Base-by-base conservation (phyloP, 257 asterid genomes). In the Penstemon barbatus region DNA sequence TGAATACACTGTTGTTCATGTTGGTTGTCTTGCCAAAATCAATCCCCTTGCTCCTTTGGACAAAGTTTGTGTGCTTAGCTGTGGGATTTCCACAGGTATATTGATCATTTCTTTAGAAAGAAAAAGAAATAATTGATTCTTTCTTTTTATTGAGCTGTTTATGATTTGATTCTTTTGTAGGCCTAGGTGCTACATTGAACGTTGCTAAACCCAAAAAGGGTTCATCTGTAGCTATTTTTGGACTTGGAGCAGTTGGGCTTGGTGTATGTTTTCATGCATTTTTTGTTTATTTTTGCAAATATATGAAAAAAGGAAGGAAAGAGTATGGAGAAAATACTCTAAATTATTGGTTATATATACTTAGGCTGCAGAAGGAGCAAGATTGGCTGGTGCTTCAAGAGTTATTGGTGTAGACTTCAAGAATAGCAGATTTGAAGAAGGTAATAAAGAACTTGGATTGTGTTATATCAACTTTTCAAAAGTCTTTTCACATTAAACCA, bases 311-410 rank as follows among this genome's bases (percentile, higher is more conserved):
- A 36, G 5, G 8, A 44, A 3, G 12, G 13, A 9, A 12, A 36
- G 36, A 13, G 38, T 43, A 4, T 40, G 55, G 36, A 3, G 6
- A 45, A 57, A 19, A n/a, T 5, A 11, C 18, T 54, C 19, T 9
- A 39, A 50, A 46, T 25, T 9, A 25, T 25, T 59, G 41, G 45
- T 9, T 4, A 11, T 57, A 25, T 25, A 25, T 25, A 25, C 45
- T 66, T 70, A 87, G 95, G 97, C 97, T 65, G 94, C 97, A 13
- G 93, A 90, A 80, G 89, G 97, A 56, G 90, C 96, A 0, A 77
- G 94, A 64, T 56, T 90, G 36, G 87, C 94, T n/a, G 96, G 92
- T n/a, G 92, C 96, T 67, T 84, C 96, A 25, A 81, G 97, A 78
- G 77, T 90, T 2, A 86, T 90, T 40, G 97, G 97, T 33, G 74